Base-by-base conservation (phyloP, 2,329 filamentous ascomycete species). In the Apiospora pterosperma region DNA sequence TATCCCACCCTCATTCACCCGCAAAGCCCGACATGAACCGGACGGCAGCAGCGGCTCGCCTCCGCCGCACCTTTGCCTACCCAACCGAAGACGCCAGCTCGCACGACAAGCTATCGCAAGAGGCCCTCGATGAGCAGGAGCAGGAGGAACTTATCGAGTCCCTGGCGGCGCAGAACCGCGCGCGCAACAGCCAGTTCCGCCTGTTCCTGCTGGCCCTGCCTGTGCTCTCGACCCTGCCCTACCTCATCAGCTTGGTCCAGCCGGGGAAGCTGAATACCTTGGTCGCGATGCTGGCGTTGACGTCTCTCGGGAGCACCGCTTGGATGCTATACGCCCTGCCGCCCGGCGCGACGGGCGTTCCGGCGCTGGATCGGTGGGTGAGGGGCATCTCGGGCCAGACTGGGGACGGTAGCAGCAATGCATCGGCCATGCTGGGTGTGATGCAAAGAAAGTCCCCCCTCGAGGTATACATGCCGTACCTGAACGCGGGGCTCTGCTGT, bases 21-120 rank as follows among this genome's bases (percentile, higher is more conserved):
- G 19, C 34, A 64, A 62, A 67, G 42, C 71, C 70, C 69, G 69
- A 73, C 67, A 64, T 71, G 28, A 70, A 69, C 68, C 66, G 65
- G 3, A 55, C 48, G 8, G 48, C 28, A 52, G 71, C 80, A 0
- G 76, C 77, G 44, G 81, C 91, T 62, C 88, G 91, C 67, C 81
- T 96, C 55, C 89, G 93, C 72, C 90, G 86, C 71, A 90, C 91
- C 10, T 96, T 96, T 78, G 86, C 85, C 66, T 96, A 95, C 78
- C 90, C 90, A 5, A 88, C 90, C 71, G 82, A 82, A 69, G 75
- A 76, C 62, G 81, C 85, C 39, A 82, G 84, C 74, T 77, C 76
- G 28, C 77, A 82, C 36, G 84, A 85, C 14, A 84, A 88, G 69
- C 85, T 74, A 64, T 62, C 42, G 34, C 67, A 67, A 63, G 67